Evolutionary conservation across 129 eudicot genomes (phyloP).

Genomic region (Flaveria trinervia): DNA sequence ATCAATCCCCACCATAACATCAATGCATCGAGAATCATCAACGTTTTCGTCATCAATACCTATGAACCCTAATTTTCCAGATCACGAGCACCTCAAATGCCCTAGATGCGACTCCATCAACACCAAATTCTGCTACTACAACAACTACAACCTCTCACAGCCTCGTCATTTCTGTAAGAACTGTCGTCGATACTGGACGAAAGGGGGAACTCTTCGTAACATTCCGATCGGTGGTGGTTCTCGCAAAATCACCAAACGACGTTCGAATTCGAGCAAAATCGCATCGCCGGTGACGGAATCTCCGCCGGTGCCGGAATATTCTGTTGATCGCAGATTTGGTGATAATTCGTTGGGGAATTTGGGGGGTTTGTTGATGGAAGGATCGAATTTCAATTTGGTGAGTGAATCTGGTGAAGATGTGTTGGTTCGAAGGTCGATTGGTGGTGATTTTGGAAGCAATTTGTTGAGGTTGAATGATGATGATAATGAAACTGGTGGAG

Average conservation of each 20-base stretch:
- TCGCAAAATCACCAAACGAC: constrained; percentile 58
- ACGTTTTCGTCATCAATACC: constrained; percentile 22
- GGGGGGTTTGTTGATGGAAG: constrained; percentile 50
- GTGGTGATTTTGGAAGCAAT: constrained; percentile 30
- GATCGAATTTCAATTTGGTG: constrained; percentile 30
- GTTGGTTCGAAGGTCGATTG: constrained; percentile 31
- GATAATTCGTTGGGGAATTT: constrained; percentile 38
- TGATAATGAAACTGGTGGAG: constrained; percentile 2
- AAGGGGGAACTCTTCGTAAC: constrained; percentile 25
- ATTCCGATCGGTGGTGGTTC: constrained; percentile 38
- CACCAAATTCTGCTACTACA: constrained; percentile 37
- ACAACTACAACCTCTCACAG: constrained; percentile 31
- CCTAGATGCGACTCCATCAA: constrained; percentile 24
- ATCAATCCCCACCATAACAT: background rate
- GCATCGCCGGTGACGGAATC: constrained; percentile 20
- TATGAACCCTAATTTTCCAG: constrained; percentile 48
- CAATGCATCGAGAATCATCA: constrained; percentile 40
- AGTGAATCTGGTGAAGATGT: constrained; percentile 27
- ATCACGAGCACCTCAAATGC: constrained; percentile 57
- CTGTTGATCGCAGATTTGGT: constrained; percentile 6
- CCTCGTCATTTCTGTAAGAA: constrained; percentile 31
- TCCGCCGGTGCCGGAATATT: background rate
- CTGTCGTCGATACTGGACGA: constrained; percentile 34
- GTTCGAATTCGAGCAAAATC: constrained; percentile 34
- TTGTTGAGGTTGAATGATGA: constrained; percentile 33